Conservation (phyloP, 2,329 filamentous ascomycete species). For the Mollisia scopiformis region DNA sequence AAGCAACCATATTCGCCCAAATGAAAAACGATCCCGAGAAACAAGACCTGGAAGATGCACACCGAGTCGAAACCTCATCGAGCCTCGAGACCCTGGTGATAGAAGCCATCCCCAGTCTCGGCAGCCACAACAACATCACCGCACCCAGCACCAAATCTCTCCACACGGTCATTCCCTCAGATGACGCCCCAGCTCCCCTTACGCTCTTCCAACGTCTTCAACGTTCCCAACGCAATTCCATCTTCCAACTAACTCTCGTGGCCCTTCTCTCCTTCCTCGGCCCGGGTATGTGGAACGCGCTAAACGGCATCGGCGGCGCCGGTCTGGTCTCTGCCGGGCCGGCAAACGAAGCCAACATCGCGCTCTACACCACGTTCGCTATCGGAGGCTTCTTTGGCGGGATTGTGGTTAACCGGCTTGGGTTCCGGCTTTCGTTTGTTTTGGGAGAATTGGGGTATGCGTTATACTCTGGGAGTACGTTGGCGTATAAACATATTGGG, state of each 20-base stretch:
- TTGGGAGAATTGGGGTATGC: conserved; percentile 76
- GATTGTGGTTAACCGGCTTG: conserved; percentile 74
- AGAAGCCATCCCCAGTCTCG: no score
- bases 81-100: no score
- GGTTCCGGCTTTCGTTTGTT: conserved; percentile 66
- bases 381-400: conserved; percentile 69
- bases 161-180: no score
- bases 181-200: neutral
- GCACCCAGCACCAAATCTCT: no score
- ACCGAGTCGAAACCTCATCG: no score
- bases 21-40: no score
- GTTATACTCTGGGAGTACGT: conserved; percentile 70
- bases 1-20: no score
- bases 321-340: conserved; percentile 55
- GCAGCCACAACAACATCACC: no score
- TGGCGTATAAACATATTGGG: conserved; percentile 66
- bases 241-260: conserved; percentile 66
- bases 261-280: conserved; percentile 69
- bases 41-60: no score
- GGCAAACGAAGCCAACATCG: conserved; percentile 49
- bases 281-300: conserved; percentile 71
- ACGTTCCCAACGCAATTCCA: neutral
- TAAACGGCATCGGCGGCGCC: conserved; percentile 65
- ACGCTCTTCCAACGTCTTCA: neutral
- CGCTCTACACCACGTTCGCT: conserved; percentile 50